Base-by-base conservation (phyloP, 805 yeast genomes). In the Suhomyces sp. region DNA sequence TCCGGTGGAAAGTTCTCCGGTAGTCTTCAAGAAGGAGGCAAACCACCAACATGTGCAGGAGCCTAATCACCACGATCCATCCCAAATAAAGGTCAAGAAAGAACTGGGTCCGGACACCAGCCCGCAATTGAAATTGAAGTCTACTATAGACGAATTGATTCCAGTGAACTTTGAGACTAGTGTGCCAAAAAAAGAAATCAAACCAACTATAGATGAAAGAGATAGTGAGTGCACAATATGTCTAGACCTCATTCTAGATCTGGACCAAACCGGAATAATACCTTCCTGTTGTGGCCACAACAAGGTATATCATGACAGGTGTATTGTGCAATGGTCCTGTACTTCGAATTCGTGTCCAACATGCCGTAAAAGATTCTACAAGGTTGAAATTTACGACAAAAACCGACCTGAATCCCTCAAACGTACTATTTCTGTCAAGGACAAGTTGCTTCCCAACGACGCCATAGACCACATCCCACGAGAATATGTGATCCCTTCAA, bases 301-400 rank as follows among this genome's bases (percentile, higher is more conserved):
- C 17, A 7, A 34, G 21, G 9, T 24, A 32, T 81, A 77, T 48
- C 90, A 83, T 53, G 60, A 70, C 3, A 47, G 59, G 11, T 83
- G 90, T 46, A 68, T 82, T 23, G 46, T 65, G 22, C 64, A 68
- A 19, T 83, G 90, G 90, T 56, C 74, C 14, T 54, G 63, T 24
- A 66, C 73, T 25, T 75, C 82, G 16, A 76, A 74, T 50, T 65
- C 72, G 35, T 79, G 85, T 48, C 86, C 86, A 2, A 72, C 79
- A 4, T 79, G 86, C 48, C 72, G 86, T 14, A 48, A 65, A 19
- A 59, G 60, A 28, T 78, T 68, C 48, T 53, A 67, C 30, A 40
- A 55, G 17, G 56, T 75, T 18, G 63, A 65, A 33, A 39, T 62
- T 4, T 47, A 58, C 16, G 51, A 51, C n/a, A 34, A 42, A 5